Conservation (phyloP, 2,329 filamentous ascomycete genomes). For the Truncatella angustata region DNA sequence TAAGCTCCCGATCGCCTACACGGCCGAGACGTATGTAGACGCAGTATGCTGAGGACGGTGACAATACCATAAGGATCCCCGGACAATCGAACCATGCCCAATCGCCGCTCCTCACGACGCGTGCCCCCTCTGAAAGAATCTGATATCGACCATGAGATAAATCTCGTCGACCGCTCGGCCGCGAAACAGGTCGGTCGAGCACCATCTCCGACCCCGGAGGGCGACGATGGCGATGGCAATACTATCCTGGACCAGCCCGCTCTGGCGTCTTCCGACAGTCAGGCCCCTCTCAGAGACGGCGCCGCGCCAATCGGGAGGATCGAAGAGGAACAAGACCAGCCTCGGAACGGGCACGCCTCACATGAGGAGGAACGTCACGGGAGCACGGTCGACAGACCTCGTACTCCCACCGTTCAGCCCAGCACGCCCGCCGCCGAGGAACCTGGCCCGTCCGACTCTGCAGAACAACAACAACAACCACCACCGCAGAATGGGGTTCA, state of each 20-base stretch:
- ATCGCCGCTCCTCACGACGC: conserved; percentile 52
- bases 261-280: conserved; percentile 21
- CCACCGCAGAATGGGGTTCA: conserved; percentile 8
- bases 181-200: conserved; percentile 14
- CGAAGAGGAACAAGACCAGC: not conserved
- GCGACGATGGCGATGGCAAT: conserved; percentile 17
- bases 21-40: not conserved
- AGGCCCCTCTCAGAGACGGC: conserved; percentile 14
- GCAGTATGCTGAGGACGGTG: not conserved
- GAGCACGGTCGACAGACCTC: not conserved
- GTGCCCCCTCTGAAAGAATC: conserved; percentile 52
- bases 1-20: not conserved
- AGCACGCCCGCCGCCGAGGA: conserved; percentile 2
- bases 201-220: conserved; percentile 4
- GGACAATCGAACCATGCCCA: conserved; percentile 32
- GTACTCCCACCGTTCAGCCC: not conserved
- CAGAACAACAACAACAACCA: not conserved
- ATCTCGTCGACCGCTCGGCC: conserved; percentile 57
- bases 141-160: conserved; percentile 71
- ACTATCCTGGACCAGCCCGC: conserved; percentile 15
- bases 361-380: not conserved
- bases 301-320: conserved; percentile 9
- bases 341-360: not conserved
- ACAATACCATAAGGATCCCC: not conserved
- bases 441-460: not conserved